Base-by-base conservation (phyloP, 495 filamentous ascomycete species). In the Physcia stellaris region DNA sequence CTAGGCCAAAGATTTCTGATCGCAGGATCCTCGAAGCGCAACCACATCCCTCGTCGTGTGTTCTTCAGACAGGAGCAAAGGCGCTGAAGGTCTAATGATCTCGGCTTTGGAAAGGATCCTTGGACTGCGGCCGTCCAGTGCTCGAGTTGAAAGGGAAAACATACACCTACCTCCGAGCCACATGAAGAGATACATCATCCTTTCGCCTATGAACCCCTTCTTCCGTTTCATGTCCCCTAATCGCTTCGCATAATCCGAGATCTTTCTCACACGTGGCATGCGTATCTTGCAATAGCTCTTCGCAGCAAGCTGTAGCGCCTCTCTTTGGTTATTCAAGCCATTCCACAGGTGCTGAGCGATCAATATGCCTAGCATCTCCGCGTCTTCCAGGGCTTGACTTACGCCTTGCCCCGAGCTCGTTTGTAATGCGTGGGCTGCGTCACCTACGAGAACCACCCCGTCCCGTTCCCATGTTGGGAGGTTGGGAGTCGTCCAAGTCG, bases 371-470 rank as follows among this genome's bases (percentile, higher is more conserved):
- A 67, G 53, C 1, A 58, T 44, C 32, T 65, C 59, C 0, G 42
- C 58, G 49, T 69, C 67, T 45, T 70, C 65, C 6, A 70, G 43
- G 4, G 63, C 64, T 47, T 68, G 64, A 1, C 60, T 62, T 2
- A 63, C 59, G 1, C 67, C 67, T 40, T 68, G 63, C 4, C 65
- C 61, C 0, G 63, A 63, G 6, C 51, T 61, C 3, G 67, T 49
- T 6, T 63, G 65, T n/a, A 68, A 50, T 0, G 66, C 60, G 49
- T 70, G 65, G 4, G 65, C 66, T 13, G 66, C 66, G 47, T 70
- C 55, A 2, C 58, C 49, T 6, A 66, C 43, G 15, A 63, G 51
- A 19, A 68, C 53, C 12, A 64, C 51, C 0, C 63, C 58, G 40
- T 58, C 49, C 4, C 54, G 48, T 23, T 58, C 56, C 67, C 66